Conservation (phyloP, 352 stramenopile genomes). For the Phytophthora crassamura region DNA sequence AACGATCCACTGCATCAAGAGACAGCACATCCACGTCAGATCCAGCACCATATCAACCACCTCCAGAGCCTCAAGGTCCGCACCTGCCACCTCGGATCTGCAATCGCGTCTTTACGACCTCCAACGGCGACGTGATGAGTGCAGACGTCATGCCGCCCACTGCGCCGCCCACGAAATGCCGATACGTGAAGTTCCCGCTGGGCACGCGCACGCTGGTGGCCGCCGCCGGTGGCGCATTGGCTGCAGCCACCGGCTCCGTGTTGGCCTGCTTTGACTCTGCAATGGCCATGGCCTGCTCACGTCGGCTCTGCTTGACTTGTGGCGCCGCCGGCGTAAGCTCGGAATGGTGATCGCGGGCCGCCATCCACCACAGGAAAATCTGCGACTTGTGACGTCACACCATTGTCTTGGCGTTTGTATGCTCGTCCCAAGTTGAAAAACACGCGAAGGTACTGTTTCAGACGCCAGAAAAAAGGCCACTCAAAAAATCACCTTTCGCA, state of each 20-base stretch:
- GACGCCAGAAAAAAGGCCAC: neutral
- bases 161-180: slow-evolving; percentile 79
- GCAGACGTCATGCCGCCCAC: slow-evolving; percentile 84
- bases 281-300: slow-evolving; percentile 17
- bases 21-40: slow-evolving; percentile 8
- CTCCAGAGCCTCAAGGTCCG: neutral
- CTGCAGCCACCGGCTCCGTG: slow-evolving; percentile 1
- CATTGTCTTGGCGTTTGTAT: slow-evolving; percentile 26
- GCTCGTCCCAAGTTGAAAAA: slow-evolving; percentile 22
- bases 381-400: slow-evolving; percentile 32
- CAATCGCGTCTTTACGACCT: slow-evolving; percentile 88
- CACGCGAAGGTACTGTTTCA: slow-evolving; percentile 18
- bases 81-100: slow-evolving; percentile 79
- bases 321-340: slow-evolving; percentile 11
- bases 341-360: slow-evolving; percentile 15
- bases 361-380: slow-evolving; percentile 41
- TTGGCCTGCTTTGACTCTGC: neutral
- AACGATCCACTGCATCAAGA: slow-evolving; percentile 48
- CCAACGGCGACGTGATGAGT: slow-evolving; percentile 83
- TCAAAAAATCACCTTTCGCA: neutral
- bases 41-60: neutral
- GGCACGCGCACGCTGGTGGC: slow-evolving; percentile 45
- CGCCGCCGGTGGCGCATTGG: slow-evolving; percentile 18
- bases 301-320: slow-evolving; percentile 22
- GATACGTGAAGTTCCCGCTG: slow-evolving; percentile 47